Evolutionary conservation across 2,329 filamentous ascomycete species (phyloP), one percentile per base, ranked within the genome.

Genomic region (Colletotrichum navitas): DNA sequence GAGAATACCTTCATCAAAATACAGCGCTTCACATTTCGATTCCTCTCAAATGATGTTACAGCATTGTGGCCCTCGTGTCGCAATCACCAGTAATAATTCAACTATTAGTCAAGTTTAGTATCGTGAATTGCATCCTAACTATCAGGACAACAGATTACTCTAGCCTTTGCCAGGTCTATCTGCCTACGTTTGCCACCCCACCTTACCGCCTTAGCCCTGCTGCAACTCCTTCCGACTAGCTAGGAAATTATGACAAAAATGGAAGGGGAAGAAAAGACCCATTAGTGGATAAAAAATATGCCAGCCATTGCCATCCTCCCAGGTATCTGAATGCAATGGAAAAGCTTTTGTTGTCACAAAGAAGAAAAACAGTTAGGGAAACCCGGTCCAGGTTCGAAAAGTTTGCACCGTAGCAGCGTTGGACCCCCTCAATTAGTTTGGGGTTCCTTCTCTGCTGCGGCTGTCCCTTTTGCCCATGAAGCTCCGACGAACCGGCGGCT

Each of bases 391-490:
- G n/a, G n/a, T 41, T 24, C 24, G 41, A 52, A 54, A 32, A 16
- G 11, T 11, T 45, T 11, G 24, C 16, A 18, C 29, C 29, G 12
- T 32, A 1, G 21, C 21, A 14, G 39, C 34, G 29, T 36, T 58
- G 56, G 14, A 36, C 12, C n/a, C n/a, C 5, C 16, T 43, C 32
- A 14, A 59, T 68, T n/a, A 72, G 47, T 29, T 71, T 81, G 54
- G 81, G 74, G 74, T 82, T 80, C 51, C 82, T 81, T 61, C 82
- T 81, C 45, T 78, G 75, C 69, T 90, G 87, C 87, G 82, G 75
- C 85, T 83, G 29, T 87, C 85, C 65, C 85, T 82, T 81, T 89
- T 90, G 76, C 84, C 83, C 74, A 90, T 77, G 77, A 90, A 87
- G 77, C 87, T 88, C 72, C 86, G 84, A 61, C 88, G 83, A 63